Base-by-base conservation (phyloP, 192 early-diverging fungal genomes). In the Coemansia sp. region DNA sequence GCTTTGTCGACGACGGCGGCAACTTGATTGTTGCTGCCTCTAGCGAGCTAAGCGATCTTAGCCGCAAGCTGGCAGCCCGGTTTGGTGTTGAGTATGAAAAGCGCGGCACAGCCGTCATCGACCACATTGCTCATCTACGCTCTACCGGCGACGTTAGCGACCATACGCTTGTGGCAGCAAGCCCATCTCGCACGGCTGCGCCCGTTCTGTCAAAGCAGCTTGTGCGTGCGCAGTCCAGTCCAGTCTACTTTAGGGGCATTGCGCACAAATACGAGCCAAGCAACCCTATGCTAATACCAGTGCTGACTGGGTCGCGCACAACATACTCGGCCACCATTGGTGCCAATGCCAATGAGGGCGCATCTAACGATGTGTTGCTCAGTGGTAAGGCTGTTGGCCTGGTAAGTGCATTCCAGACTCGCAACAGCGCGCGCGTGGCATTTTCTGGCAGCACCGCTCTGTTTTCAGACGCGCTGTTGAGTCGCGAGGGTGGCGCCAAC, bases 1-100 rank as follows among this genome's bases (percentile, higher is more conserved):
- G 92, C 44, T 99, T 94, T 70, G 84, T 97, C 38, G 87, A 95
- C 48, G 82, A 86, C 22, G 95, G 95, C 33, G 97, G 95, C 18
- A 99, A 97, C 70, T 69, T 97, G 29, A 37, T 99, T 4, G 52
- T 95, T 11, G 90, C 87, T 4, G 87, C 83, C 1, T 84, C 86
- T 8, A 67, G 83, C 29, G 82, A 87, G 40, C 58, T 90, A 17
- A 82, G 84, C 5, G 90, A 90, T 33, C 72, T 83, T 7, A 57
- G 91, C 4, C 86, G 93, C 11, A 91, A 93, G 59, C 82, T 99
- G 37, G 88, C 87, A n/a, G 81, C 84, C 62, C 95, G 98, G 67
- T 93, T 97, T 65, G 91, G 91, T 48, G 86, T 93, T 17, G 91
- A 91, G 35, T 89, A 90, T 46, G 96, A 96, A 60, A 83, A 84